Evolutionary conservation across 305 asterid species (phyloP).

Genomic region (Withania somnifera): DNA sequence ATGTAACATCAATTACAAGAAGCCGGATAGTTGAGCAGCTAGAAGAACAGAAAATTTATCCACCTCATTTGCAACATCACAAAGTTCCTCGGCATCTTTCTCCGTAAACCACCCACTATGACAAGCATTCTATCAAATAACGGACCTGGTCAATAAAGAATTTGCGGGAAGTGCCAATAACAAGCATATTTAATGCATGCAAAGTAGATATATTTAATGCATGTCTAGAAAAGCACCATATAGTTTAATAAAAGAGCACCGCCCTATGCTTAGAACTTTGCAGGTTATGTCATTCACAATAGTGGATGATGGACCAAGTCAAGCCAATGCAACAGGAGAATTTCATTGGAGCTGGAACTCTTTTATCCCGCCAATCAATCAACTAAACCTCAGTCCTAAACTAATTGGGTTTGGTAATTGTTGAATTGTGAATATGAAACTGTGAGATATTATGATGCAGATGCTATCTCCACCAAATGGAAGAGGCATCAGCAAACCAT

Average conservation of each 20-base stretch:
- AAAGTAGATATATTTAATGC: conserved; percentile 3
- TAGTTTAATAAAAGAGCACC: not conserved
- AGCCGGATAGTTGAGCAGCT: not conserved
- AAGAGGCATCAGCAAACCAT: no score
- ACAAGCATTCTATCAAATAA: conserved; percentile 69
- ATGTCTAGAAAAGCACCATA: not conserved
- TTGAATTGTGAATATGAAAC: no score
- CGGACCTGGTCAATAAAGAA: conserved; percentile 8
- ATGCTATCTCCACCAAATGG: no score
- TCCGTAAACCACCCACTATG: conserved; percentile 67
- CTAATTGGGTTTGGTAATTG: not conserved
- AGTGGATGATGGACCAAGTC: not conserved
- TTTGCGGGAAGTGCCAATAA: not conserved
- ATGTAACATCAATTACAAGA: not conserved
- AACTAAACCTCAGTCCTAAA: not conserved
- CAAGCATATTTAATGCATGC: not conserved
- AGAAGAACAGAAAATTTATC: not conserved
- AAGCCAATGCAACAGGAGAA: not conserved
- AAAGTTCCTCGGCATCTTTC: conserved; percentile 56
- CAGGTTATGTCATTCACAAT: not conserved
- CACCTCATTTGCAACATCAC: conserved; percentile 53
- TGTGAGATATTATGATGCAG: no score
- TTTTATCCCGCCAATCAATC: not conserved
- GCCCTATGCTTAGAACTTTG: not conserved
- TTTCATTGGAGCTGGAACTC: not conserved